Conservation (phyloP, 2,329 filamentous ascomycete species). For the Neocatenulostroma microsporum region DNA sequence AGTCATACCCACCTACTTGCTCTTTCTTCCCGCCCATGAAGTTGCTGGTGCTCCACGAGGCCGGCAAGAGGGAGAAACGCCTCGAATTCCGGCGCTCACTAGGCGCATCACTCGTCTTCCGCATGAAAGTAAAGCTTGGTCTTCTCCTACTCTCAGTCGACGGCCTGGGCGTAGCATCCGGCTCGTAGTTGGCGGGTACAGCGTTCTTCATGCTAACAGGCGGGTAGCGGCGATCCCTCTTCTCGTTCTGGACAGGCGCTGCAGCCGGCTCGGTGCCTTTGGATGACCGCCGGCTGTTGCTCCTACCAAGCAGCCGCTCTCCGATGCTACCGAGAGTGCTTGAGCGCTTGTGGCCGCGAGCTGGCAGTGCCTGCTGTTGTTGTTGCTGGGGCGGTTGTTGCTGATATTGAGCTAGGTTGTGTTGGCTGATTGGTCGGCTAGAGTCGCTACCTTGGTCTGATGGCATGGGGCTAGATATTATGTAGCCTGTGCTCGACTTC, state of each 20-base stretch:
- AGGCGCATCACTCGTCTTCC: conserved; percentile 38
- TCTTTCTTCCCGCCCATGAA: conserved; percentile 29
- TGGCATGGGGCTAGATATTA: conserved; percentile 57
- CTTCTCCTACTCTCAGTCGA: conserved; percentile 41
- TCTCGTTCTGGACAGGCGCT: conserved; percentile 44
- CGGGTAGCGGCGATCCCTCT: conserved; percentile 68
- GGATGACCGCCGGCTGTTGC: conserved; percentile 26
- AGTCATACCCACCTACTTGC: conserved; percentile 27
- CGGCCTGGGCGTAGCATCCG: conserved; percentile 42
- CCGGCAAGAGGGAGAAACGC: conserved; percentile 45
- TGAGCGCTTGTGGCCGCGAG: conserved; percentile 54
- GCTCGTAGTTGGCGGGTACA: conserved; percentile 39
- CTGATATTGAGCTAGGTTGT: conserved; percentile 45
- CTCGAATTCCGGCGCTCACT: conserved; percentile 35
- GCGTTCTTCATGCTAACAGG: conserved; percentile 83
- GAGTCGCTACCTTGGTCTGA: conserved; percentile 44
- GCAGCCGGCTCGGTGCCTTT: conserved; percentile 39
- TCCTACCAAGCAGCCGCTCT: conserved; percentile 77
- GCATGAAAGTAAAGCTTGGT: conserved; percentile 43
- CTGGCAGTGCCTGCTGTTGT: conserved; percentile 61
- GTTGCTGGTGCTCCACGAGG: conserved; percentile 41
- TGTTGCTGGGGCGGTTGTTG: conserved; percentile 45
- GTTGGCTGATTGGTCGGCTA: conserved; percentile 52
- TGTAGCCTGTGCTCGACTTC: conserved; percentile 57
- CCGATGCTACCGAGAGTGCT: conserved; percentile 54